Evolutionary conservation across 129 eudicot genomes (phyloP), one percentile per base, ranked within the genome.

Genomic region (Mikania micrantha): DNA sequence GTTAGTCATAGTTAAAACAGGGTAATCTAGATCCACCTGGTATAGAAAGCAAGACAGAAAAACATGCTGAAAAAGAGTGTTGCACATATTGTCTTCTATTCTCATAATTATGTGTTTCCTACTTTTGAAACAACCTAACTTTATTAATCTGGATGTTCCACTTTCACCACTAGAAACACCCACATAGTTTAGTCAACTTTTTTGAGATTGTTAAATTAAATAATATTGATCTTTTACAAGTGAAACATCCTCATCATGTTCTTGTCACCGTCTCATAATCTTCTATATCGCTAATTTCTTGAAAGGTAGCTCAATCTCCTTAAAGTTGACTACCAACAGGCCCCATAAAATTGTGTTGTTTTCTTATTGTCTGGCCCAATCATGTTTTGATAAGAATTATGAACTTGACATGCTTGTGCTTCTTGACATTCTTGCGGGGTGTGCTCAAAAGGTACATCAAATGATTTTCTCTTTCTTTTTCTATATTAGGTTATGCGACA

Each of bases 401-500:
- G 53, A 64, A 64, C 52, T 53, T 65, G 63, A 58, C 73, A 71
- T 78, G 78, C 82, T 67, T 78, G 53, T 71, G 73, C 67, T 52
- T 73, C 59, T 60, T 64, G 16, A 45, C 72, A 32, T 64, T 41
- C 74, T 49, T 25, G 47, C 24, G 29, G 59, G 24, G 58, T 56
- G 50, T 44, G 59, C 68, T 74, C 58, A 34, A 79, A 34, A 32
- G 21, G 60, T 41, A 9, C 38, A 27, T 77, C 64, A 50, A 67
- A 45, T 52, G 47, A 64, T 52, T 38, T 10, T 40, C 25, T 13
- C 10, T 13, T 56, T 12, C 8, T 64, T 66, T 52, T 27, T 9
- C 29, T 65, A 34, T 49, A 3, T 80, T 66, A 93, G 98, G 85
- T 74, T 93, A 69, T 75, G 76, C 17, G 85, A 86, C 62, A 78